Base-by-base conservation (phyloP, 1,284 basidiomycete genomes). In the Kalmanozyma brasiliensis region DNA sequence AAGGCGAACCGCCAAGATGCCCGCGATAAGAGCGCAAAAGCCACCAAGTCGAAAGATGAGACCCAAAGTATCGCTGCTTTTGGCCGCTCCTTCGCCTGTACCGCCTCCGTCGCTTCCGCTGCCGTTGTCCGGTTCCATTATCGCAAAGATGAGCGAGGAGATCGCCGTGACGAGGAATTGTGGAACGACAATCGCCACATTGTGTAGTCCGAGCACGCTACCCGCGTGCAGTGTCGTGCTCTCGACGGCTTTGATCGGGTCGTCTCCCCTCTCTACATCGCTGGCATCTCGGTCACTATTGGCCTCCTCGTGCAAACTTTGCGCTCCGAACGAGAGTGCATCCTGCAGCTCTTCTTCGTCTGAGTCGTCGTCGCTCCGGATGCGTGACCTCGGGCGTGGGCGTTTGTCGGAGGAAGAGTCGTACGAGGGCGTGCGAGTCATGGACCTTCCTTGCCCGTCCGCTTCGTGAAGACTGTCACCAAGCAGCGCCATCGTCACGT, bases 141-240 rank as follows among this genome's bases (percentile, higher is more conserved):
- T 61, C 17, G 62, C 62, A 40, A 71, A 71, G 45, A 71, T 96
- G 44, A 89, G 82, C 74, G 92, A 93, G 0, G 93, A 89, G 16
- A 91, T 88, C 16, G 96, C 73, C 0, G 94, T 92, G 49, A 96
- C 89, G 10, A 73, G 22, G 22, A 80, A 74, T 44, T 76, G 76
- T 17, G 75, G 75, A 8, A 73, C 23, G 4, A 75, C 73, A 5
- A 77, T 48, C 1, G 75, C 61, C 8, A 75, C 47, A 32, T 77
- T 77, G 59, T 98, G 94, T 41, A 98, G 93, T 2, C 94, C 94
- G 43, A 97, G 86, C 40, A 97, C 90, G 2, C 93, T 94, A 20
- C 94, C 94, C 0, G 92, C 90, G 42, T 91, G 85, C 9, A 41
- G 46, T 5, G 46, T 37, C 1, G 63, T 71, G 20, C 52, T 52